Evolutionary conservation across 2,329 filamentous ascomycete species (phyloP), one percentile per base, ranked within the genome.

Genomic region (Neoarthrinium moseri): DNA sequence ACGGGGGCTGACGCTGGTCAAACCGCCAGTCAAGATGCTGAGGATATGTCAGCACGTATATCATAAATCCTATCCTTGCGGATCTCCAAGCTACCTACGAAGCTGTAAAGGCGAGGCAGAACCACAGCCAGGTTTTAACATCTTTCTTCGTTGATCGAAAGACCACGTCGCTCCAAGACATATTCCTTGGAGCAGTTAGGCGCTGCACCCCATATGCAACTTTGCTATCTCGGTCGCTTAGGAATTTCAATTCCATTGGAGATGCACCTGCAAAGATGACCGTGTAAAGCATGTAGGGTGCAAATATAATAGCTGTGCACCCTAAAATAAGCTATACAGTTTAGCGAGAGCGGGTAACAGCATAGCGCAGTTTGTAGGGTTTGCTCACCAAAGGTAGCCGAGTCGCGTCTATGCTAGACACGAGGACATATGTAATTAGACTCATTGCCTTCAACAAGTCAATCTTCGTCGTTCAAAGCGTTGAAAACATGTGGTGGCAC

Each of bases 131-230:
- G 33, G 33, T 35, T 20, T 17, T 35, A 20, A 35, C 33, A 35
- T 35, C 8, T 35, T 12, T 35, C 22, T 7, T 35, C 18, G 33
- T 12, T 35, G 18, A 17, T 21, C n/a, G 4, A 35, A 35, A 35
- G 5, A 20, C 33, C 6, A 20, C 17, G 33, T 35, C 33, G 33
- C 33, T 35, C 33, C 33, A 35, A 20, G 33, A 35, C 17, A 12
- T 21, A 35, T 35, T 35, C 21, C 33, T 35, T 35, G 33, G 33
- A 35, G 33, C 33, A 20, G 33, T 35, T 20, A 35, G 33, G 33
- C 33, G 33, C 22, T 35, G 33, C 17, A 35, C 33, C 22, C 17
- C 33, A 17, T 13, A 35, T 6, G 33, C 33, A 13, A 35, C 15
- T 20, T 35, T 35, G 18, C 22, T 20, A 10, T 35, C 33, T 17